Evolutionary conservation across 2,329 filamentous ascomycete genomes (phyloP).

Genomic region (Kalmusia sp.): DNA sequence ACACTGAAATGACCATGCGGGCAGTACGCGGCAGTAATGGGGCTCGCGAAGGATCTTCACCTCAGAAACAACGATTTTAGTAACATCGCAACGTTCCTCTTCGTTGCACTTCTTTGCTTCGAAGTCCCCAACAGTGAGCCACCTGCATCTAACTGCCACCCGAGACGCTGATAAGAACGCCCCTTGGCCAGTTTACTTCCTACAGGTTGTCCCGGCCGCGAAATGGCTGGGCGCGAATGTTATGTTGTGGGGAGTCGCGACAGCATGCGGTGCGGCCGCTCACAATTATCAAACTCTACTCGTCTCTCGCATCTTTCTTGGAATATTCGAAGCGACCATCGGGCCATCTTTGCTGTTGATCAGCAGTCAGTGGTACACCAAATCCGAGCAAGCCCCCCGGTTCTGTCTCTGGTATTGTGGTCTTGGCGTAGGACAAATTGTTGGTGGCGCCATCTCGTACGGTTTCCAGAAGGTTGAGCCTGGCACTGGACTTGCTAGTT

Average conservation of each 20-base stretch:
- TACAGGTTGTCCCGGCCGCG: slow-evolving; percentile 60
- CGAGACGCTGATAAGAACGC: no score
- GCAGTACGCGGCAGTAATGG: slow-evolving; percentile 50
- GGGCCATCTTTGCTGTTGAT: slow-evolving; percentile 61
- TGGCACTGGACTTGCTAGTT: slow-evolving; percentile 12
- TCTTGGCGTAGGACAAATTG: slow-evolving; percentile 37
- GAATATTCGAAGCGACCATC: slow-evolving; percentile 61
- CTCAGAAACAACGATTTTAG: slow-evolving; percentile 46
- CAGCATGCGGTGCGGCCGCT: slow-evolving; percentile 56
- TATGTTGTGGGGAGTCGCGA: slow-evolving; percentile 55
- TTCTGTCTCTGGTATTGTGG: slow-evolving; percentile 70
- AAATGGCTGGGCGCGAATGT: slow-evolving; percentile 58
- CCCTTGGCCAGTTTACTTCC: no score
- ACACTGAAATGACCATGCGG: not conserved
- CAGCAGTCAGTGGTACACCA: slow-evolving; percentile 62
- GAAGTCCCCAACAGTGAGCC: slow-evolving; percentile 50
- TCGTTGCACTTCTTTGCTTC: slow-evolving; percentile 45
- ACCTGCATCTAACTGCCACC: no score
- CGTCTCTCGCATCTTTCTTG: slow-evolving; percentile 57
- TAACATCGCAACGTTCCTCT: slow-evolving; percentile 43
- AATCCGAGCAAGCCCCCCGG: slow-evolving; percentile 64
- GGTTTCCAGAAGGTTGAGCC: slow-evolving; percentile 31
- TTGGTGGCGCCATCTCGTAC: slow-evolving; percentile 23
- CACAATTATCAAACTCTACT: slow-evolving; percentile 56
- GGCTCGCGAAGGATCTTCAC: slow-evolving; percentile 44